These are phyloP conservation scores for Thalassiosira gravida DNA, from an alignment of 352 stramenopile species.

Conservation along the genomic window DNA sequence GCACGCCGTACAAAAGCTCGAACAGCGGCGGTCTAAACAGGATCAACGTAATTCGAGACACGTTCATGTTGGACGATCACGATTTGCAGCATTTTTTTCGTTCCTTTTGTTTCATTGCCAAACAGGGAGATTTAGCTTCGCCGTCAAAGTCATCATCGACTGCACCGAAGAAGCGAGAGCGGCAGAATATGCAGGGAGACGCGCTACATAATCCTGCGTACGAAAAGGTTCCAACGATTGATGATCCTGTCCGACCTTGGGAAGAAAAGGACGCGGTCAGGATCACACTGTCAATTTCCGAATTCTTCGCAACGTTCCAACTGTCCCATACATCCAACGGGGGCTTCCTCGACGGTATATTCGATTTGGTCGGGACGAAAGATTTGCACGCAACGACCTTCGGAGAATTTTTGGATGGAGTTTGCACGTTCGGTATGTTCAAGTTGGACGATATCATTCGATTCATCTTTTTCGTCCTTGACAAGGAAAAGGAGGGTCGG, in stretches of 20 bases:
- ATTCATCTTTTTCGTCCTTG: constrained; percentile 55
- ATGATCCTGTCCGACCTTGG: too few relatives aligned
- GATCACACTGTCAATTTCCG: constrained; percentile 26
- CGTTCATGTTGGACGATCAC: constrained; percentile 31
- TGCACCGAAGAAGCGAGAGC: constrained; percentile 10
- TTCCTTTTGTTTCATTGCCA: constrained; percentile 47
- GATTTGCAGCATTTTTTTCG: constrained; percentile 49
- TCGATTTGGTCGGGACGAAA: constrained; percentile 45
- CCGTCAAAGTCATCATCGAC: too few relatives aligned
- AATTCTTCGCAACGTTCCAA: constrained; percentile 46
- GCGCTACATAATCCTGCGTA: too few relatives aligned
- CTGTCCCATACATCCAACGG: constrained; percentile 7
- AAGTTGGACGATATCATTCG: constrained; percentile 57
- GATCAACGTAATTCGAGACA: constrained; percentile 8
- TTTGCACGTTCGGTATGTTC: constrained; percentile 42
- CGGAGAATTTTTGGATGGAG: constrained; percentile 42
- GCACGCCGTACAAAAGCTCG: constrained; percentile 9
- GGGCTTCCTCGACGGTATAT: constrained; percentile 48
- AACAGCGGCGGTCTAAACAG: background rate
- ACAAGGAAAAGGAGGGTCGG: constrained; percentile 39
- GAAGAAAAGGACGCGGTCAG: constrained; percentile 21
- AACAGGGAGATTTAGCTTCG: constrained; percentile 10
- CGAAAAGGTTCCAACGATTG: too few relatives aligned
- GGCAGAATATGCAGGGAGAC: too few relatives aligned
- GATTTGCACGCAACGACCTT: constrained; percentile 50